These are phyloP conservation scores for Collybiopsis luxurians DNA, from an alignment of 768 basidiomycete genomes.

Conservation along the genomic window DNA sequence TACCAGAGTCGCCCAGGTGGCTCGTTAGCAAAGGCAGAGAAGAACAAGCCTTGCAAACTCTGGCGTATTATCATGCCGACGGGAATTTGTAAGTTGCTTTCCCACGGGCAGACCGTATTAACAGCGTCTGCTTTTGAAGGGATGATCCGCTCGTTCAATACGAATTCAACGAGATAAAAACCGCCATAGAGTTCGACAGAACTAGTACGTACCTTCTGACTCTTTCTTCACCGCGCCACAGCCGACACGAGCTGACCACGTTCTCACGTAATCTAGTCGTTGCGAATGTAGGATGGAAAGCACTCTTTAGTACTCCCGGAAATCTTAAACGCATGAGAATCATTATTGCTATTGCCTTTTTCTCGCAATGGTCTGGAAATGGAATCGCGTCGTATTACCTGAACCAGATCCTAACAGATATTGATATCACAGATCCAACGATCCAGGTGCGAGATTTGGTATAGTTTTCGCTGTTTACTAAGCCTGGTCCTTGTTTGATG, in stretches of 20 bases:
- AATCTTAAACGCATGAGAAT: slow-evolving; percentile 54
- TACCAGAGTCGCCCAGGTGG: slow-evolving; percentile 49
- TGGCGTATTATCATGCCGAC: slow-evolving; percentile 53
- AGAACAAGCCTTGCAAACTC: slow-evolving; percentile 39
- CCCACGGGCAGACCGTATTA: slow-evolving; percentile 19
- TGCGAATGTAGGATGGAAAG: slow-evolving; percentile 42
- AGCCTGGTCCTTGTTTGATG: too few species aligned
- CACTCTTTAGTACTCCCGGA: slow-evolving; percentile 49
- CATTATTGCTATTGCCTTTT: slow-evolving; percentile 52
- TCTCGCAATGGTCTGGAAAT: slow-evolving; percentile 61
- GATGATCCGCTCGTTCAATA: slow-evolving; percentile 45
- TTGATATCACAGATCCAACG: slow-evolving; percentile 28
- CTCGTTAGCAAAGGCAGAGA: slow-evolving; percentile 40
- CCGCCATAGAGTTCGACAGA: slow-evolving; percentile 49
- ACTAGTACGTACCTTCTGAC: slow-evolving; percentile 31
- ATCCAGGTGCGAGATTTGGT: slow-evolving; percentile 21
- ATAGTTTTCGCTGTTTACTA: too few species aligned
- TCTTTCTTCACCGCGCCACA: too few species aligned
- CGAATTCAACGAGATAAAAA: slow-evolving; percentile 59
- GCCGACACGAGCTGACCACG: slow-evolving; percentile 11
- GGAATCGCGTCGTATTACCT: slow-evolving; percentile 56
- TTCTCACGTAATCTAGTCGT: slow-evolving; percentile 21
- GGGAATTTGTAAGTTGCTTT: slow-evolving; percentile 39
- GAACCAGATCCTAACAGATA: slow-evolving; percentile 21
- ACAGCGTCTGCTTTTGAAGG: slow-evolving; percentile 14